A percentile compares a stretch with the other conserved stretches of the same genome.
Evolutionary conservation across 1,284 basidiomycete species (phyloP).

Genomic region (Heterobasidion irregulare): DNA sequence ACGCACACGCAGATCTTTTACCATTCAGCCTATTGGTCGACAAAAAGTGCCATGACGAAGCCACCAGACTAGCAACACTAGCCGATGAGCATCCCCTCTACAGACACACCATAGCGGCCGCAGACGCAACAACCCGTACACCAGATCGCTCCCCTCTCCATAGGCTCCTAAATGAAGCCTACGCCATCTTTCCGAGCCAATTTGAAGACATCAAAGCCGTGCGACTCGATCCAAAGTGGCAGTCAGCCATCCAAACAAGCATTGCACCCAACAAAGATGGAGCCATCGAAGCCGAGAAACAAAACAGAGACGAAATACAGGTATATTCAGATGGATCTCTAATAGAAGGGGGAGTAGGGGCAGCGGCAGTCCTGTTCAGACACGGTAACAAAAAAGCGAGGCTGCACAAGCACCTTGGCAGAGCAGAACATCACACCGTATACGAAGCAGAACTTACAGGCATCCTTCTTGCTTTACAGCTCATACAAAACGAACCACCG

Average conservation of each 20-base stretch:
- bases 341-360: no score
- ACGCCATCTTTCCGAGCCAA: neutral
- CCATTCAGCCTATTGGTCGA: slow-evolving; percentile 21
- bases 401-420: no score
- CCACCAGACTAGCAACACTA: neutral
- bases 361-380: no score
- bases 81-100: neutral
- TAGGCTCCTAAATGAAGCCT: neutral
- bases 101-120: neutral
- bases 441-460: no score
- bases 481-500: no score
- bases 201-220: neutral
- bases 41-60: slow-evolving; percentile 4
- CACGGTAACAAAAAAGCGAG: no score
- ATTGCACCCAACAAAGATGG: neutral
- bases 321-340: no score
- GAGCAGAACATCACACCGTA: no score
- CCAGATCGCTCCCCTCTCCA: neutral
- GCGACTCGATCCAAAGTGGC: neutral
- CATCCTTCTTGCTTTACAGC: no score
- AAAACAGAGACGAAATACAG: no score
- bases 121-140: neutral
- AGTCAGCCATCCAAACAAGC: neutral
- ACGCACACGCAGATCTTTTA: slow-evolving; percentile 22
- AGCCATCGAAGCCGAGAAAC: neutral